phyloP scores from a whole-genome alignment of 306 rosid genomes.

The Castanea crenata region DNA sequence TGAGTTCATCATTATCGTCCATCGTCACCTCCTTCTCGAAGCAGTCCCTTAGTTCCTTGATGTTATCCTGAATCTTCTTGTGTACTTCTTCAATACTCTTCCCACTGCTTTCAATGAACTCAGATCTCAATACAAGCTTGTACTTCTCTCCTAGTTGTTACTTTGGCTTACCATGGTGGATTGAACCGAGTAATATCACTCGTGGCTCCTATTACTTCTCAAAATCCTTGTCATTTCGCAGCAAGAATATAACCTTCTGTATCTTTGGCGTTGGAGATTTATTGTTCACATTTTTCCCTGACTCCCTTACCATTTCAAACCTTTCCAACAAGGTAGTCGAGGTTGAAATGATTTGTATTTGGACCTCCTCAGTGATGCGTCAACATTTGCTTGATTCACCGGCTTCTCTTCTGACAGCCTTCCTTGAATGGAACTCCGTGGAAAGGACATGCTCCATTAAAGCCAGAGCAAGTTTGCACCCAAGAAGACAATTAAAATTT shows the following conservation, averaged over 20 bases:
- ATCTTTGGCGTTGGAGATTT: not conserved
- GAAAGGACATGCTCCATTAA: too few species aligned
- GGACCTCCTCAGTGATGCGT: not conserved
- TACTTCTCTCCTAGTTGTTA: not conserved
- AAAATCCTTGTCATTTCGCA: not conserved
- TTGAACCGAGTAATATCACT: not conserved
- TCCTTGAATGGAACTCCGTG: too few species aligned
- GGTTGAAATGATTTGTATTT: too few species aligned
- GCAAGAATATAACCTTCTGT: constrained; percentile 2
- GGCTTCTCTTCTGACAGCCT: not conserved
- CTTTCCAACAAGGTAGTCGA: too few species aligned
- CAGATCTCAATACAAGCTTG: not conserved
- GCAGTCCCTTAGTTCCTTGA: not conserved
- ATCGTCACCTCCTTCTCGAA: not conserved
- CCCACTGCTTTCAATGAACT: not conserved
- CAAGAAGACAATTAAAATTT: too few species aligned
- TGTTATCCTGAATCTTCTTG: not conserved
- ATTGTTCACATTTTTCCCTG: too few species aligned
- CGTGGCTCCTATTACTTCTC: constrained; percentile 7
- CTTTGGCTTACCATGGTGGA: not conserved
- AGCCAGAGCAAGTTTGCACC: too few species aligned
- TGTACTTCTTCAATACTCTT: not conserved
- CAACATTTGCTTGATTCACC: not conserved
- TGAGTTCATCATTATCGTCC: not conserved
- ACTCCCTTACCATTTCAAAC: not conserved